phyloP scores from a whole-genome alignment of 2,329 filamentous ascomycete genomes.

The Penicillium paneum region DNA sequence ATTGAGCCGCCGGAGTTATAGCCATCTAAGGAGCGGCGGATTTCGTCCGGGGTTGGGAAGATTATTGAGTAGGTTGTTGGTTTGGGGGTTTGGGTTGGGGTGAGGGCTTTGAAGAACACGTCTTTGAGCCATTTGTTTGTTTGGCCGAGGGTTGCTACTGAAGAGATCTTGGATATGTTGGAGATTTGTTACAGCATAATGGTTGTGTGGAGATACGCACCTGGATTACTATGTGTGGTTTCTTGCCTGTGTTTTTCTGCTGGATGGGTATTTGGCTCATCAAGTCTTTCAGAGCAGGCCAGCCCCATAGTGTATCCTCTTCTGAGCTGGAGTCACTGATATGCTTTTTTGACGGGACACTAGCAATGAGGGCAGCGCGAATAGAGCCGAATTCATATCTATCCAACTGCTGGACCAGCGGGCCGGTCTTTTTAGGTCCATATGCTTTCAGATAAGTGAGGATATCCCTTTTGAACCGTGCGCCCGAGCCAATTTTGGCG shows the following conservation, averaged over 20 bases:
- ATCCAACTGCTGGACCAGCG: slow-evolving; percentile 57
- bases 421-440: slow-evolving; percentile 53
- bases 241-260: slow-evolving; percentile 16
- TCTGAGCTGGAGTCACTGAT: slow-evolving; percentile 42
- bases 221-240: slow-evolving; percentile 39
- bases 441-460: slow-evolving; percentile 71
- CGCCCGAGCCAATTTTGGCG: slow-evolving; percentile 56
- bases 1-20: slow-evolving; percentile 76
- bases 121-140: slow-evolving; percentile 69
- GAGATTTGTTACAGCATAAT: background rate
- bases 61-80: slow-evolving; percentile 64
- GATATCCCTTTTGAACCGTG: slow-evolving; percentile 72
- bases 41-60: slow-evolving; percentile 77
- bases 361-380: slow-evolving; percentile 70
- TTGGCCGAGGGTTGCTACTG: slow-evolving; percentile 72
- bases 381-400: slow-evolving; percentile 68
- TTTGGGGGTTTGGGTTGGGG: slow-evolving; percentile 13
- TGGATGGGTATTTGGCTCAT: slow-evolving; percentile 54
- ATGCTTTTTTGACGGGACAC: slow-evolving; percentile 67
- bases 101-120: slow-evolving; percentile 55
- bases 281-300: slow-evolving; percentile 63
- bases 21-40: slow-evolving; percentile 71
- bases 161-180: slow-evolving; percentile 64
- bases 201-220: slow-evolving; percentile 24
- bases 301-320: slow-evolving; percentile 68